phyloP scores from a whole-genome alignment of 2,329 filamentous ascomycete species.

The Apiospora sp. region DNA sequence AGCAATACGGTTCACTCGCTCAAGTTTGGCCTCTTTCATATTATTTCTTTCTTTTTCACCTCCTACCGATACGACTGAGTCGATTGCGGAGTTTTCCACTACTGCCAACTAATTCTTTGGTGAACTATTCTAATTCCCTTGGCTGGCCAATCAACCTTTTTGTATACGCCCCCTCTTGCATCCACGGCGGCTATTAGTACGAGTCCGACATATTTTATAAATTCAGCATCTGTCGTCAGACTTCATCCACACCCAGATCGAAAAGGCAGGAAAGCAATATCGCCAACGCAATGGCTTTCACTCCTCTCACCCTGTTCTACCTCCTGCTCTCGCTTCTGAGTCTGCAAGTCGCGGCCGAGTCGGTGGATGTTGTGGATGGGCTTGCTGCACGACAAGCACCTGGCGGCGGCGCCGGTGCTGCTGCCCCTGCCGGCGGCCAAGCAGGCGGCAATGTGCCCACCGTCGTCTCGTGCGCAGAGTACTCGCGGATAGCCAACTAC shows the following conservation, averaged over 20 bases:
- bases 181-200: constrained; percentile 12
- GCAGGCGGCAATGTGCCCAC: background rate
- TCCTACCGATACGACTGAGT: constrained; percentile 23
- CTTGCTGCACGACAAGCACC: constrained; percentile 16
- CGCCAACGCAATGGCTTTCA: constrained; percentile 9
- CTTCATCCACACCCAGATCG: background rate
- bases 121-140: constrained; percentile 23
- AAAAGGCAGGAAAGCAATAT: background rate
- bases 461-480: constrained; percentile 23
- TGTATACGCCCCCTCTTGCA: constrained; percentile 3
- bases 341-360: constrained; percentile 15
- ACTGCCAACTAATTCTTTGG: constrained; percentile 20
- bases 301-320: constrained; percentile 1
- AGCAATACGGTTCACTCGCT: constrained; percentile 12
- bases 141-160: constrained; percentile 24
- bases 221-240: background rate
- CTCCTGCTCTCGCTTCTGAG: constrained; percentile 24
- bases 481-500: constrained; percentile 49
- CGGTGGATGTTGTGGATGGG: constrained; percentile 10
- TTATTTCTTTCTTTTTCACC: constrained; percentile 14
- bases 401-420: background rate
- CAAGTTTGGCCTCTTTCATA: background rate
- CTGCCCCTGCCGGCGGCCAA: background rate
- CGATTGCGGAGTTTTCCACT: constrained; percentile 23
- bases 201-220: background rate